Evolutionary conservation across 371 early-diverging fungal species (phyloP), one percentile per base, ranked within the genome.

Genomic region (Mortierella polycephala): DNA sequence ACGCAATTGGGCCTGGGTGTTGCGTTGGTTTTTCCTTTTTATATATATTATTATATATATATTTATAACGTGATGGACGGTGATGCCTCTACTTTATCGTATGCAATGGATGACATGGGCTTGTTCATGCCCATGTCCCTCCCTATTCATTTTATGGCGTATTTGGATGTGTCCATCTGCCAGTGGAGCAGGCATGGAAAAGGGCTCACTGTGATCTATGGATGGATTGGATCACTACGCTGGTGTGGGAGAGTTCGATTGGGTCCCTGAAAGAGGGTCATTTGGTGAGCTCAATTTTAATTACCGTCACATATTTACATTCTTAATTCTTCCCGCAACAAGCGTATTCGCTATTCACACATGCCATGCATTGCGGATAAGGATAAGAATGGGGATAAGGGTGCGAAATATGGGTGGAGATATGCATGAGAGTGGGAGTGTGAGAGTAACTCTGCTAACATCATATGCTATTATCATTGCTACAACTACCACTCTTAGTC

Each of bases 191-290:
- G 2, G 42, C 9, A 21, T 8, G 16, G 10, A 58, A 12, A 45
- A 59, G 60, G 46, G 60, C 60, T 60, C 60, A 37, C 60, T 47
- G 60, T 51, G 20, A 18, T 18, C 20, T 12, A 16, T 51, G 20
- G 20, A 9, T 51, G 51, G n/a, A 51, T n/a, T 51, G 4, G 20
- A 9, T 9, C 7, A 18, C 20, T 16, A 51, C 7, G 13, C 41
- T 54, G 30, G 41, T 64, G 64, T 67, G 68, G 60, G 68, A 68
- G 68, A 47, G 68, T 55, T 60, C 62, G 41, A 68, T 68, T 68
- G 68, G 51, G 68, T 68, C 68, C 68, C 68, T 61, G 62, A 61
- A 61, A 18, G 13, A 50, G 40, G 42, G 57, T 42, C 18, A 30
- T 21, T 41, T 45, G 37, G 20, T 11, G 49, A n/a, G 13, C 2